Conservation (phyloP, 2,329 filamentous ascomycete species). For the Geoglossum cookeanum region DNA sequence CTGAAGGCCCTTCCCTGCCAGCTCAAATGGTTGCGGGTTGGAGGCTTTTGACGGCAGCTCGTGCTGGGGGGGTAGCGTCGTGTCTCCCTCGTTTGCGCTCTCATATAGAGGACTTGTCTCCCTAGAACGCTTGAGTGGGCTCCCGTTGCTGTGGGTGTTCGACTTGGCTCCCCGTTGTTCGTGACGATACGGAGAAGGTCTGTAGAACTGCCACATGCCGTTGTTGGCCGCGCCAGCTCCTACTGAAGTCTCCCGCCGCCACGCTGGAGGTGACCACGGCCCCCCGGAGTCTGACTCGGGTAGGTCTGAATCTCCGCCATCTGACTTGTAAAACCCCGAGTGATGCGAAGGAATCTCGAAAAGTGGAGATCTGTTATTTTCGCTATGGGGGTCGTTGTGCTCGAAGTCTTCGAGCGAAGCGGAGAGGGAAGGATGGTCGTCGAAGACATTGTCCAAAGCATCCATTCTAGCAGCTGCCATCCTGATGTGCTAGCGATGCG, state of each 20-base stretch:
- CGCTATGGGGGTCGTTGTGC: conserved; percentile 19
- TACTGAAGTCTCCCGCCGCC: conserved; percentile 39
- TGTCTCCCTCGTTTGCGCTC: conserved; percentile 29
- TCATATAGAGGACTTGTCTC: conserved; percentile 41
- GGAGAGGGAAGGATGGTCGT: conserved; percentile 39
- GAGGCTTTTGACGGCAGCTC: conserved; percentile 13
- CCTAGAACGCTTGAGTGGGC: conserved; percentile 27
- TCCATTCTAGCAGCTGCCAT: conserved; percentile 2
- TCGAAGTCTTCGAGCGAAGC: conserved; percentile 45
- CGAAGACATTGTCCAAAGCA: conserved; percentile 20
- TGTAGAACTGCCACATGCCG: conserved; percentile 2
- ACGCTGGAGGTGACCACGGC: conserved; percentile 47
- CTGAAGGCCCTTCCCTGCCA: conserved; percentile 19
- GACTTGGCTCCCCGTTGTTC: background rate
- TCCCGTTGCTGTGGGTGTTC: conserved; percentile 24
- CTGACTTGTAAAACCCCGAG: conserved; percentile 39
- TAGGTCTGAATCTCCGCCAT: conserved; percentile 25
- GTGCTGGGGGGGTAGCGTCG: conserved; percentile 7
- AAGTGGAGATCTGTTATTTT: conserved; percentile 29
- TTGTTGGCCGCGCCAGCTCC: background rate
- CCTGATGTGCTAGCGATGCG: background rate
- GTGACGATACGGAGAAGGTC: background rate
- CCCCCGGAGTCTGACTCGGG: conserved; percentile 27
- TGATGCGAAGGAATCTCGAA: conserved; percentile 38
- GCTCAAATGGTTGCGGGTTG: conserved; percentile 27